phyloP scores from a whole-genome alignment of 257 asterid genomes.

The Gynochthodes officinalis region DNA sequence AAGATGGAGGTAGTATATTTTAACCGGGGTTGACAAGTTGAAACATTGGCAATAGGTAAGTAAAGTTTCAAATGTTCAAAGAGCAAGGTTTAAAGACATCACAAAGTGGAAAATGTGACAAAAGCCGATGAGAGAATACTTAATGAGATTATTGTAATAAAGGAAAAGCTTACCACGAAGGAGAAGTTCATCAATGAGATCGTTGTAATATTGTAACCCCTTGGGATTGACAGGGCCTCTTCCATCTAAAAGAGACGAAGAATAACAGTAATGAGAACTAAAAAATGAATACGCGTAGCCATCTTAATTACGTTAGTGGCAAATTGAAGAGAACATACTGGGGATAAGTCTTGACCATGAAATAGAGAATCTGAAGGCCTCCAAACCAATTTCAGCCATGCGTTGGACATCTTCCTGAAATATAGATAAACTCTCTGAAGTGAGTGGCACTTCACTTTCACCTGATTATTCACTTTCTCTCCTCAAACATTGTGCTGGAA shows the following conservation, averaged over 20 bases:
- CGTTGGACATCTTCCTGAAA: slow-evolving; percentile 14
- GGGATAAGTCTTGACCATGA: slow-evolving; percentile 7
- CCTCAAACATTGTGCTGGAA: neutral
- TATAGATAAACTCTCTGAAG: neutral
- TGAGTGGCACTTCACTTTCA: neutral
- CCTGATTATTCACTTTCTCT: neutral
- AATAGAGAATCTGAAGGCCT: slow-evolving; percentile 9
- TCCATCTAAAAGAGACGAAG: slow-evolving; percentile 13
- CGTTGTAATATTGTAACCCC: slow-evolving; percentile 47
- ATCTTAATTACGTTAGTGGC: too few species aligned
- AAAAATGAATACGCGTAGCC: too few species aligned
- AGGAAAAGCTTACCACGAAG: neutral
- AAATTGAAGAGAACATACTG: neutral
- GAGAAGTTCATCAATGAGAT: slow-evolving; percentile 28
- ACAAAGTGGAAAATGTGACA: too few species aligned
- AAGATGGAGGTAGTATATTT: too few species aligned
- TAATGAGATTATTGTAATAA: too few species aligned
- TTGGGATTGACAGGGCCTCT: slow-evolving; percentile 22
- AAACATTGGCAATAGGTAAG: neutral
- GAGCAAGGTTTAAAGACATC: too few species aligned
- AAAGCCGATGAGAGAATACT: too few species aligned
- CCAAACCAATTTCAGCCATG: slow-evolving; percentile 11
- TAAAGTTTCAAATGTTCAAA: too few species aligned
- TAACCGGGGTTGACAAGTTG: too few species aligned
- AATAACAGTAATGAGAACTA: neutral